A percentile compares a stretch with the other conserved stretches of the same genome.
These are phyloP conservation scores for Fusarium subtropicale DNA, from an alignment of 2,329 filamentous ascomycete species.

Conservation along the genomic window DNA sequence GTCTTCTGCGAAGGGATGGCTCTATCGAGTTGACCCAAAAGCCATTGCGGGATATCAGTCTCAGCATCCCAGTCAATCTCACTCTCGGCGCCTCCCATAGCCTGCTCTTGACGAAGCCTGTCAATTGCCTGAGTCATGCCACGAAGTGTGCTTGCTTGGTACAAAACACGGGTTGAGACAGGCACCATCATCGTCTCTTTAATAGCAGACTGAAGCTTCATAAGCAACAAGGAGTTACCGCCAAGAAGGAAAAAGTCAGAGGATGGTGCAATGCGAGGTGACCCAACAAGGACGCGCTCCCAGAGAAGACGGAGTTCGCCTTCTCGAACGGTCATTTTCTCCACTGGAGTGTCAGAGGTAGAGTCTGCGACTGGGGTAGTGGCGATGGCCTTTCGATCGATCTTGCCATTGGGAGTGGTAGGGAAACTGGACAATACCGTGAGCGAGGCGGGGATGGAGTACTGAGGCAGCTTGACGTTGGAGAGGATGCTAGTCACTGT, in stretches of 20 bases:
- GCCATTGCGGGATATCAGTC: background rate
- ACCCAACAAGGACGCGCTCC: background rate
- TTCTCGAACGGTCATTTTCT: constrained; percentile 3
- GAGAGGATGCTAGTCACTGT: background rate
- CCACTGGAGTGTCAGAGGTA: rapidly evolving
- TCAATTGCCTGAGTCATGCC: background rate
- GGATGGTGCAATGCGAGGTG: background rate
- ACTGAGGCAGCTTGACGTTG: background rate
- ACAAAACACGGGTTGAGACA: background rate
- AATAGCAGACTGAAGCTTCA: constrained; percentile 15
- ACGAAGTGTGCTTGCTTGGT: background rate
- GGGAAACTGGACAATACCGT: background rate
- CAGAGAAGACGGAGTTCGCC: constrained; percentile 3
- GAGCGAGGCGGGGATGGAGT: constrained; percentile 1
- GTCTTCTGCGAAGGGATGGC: background rate
- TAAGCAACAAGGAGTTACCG: constrained; percentile 3
- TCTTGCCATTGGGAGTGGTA: background rate
- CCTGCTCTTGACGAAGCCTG: background rate
- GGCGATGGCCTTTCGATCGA: constrained; percentile 1
- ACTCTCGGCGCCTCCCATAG: background rate
- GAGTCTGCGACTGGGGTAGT: background rate
- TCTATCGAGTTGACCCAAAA: background rate
- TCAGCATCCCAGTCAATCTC: background rate
- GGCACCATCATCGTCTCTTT: background rate
- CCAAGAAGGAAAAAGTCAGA: constrained; percentile 15